These are phyloP conservation scores for Trichoderma harzianum DNA, from an alignment of 2,329 filamentous ascomycete genomes.

Conservation along the genomic window DNA sequence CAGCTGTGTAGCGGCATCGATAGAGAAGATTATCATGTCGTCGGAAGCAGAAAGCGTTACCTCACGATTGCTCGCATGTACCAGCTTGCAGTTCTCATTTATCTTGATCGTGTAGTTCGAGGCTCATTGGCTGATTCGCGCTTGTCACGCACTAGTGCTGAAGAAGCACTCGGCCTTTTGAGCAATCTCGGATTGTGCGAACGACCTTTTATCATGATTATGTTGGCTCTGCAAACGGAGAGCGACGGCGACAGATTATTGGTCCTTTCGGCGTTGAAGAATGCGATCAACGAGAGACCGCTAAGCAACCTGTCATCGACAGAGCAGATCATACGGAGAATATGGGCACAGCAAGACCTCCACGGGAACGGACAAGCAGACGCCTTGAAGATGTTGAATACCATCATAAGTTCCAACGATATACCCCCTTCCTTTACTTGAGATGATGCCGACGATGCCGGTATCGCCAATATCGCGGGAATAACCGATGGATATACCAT, in stretches of 20 bases:
- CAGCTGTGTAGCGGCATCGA: conserved; percentile 10
- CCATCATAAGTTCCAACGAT: conserved; percentile 6
- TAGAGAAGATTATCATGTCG: conserved; percentile 9
- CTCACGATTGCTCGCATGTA: conserved; percentile 11
- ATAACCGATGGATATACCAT: neutral
- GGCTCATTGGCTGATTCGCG: conserved; percentile 4
- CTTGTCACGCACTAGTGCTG: conserved; percentile 3
- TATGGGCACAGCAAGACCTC: conserved; percentile 16
- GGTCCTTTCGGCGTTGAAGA: conserved; percentile 3
- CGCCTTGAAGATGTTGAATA: conserved; percentile 11
- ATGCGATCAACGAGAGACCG: conserved; percentile 1
- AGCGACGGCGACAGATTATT: neutral
- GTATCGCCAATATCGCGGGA: neutral
- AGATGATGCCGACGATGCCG: neutral
- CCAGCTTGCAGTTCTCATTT: conserved; percentile 16
- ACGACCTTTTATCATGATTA: conserved; percentile 11
- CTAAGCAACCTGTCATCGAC: conserved; percentile 8
- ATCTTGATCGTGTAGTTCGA: conserved; percentile 14
- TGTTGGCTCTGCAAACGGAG: conserved; percentile 6
- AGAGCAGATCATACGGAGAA: conserved; percentile 13
- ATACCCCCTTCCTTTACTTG: conserved; percentile 15
- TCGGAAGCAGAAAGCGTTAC: conserved; percentile 11
- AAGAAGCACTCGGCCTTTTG: neutral
- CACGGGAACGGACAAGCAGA: conserved; percentile 2
- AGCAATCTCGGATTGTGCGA: conserved; percentile 8